Evolutionary conservation across 2,329 filamentous ascomycete species (phyloP), one percentile per base, ranked within the genome.

Genomic region (Pseudogymnoascus sp.): DNA sequence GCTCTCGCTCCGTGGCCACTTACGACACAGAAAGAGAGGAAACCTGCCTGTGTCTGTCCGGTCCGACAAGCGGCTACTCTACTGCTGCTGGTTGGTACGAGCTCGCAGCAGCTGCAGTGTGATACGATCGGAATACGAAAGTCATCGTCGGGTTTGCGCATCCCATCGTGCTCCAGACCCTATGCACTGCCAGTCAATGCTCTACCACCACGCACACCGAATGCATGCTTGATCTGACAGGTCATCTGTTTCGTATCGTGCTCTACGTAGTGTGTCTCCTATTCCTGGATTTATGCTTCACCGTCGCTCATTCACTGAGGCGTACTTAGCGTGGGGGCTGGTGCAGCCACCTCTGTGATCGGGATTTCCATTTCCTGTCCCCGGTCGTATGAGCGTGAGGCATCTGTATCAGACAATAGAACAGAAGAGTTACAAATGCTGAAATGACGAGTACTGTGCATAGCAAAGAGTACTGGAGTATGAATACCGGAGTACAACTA

Each of bases 91-190:
- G 5, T n/a, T 42, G 38, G 12, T 42, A 40, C 37, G 16, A n/a
- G 37, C 37, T 25, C 23, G 23, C 23, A 25, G 23, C 23, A 25
- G 44, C 23, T 50, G 44, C 11, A n/a, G 14, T 50, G 44, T 50
- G 44, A 50, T 50, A 50, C 44, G 44, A 50, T 50, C 44, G 18
- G 44, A 50, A 50, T 50, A 50, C 44, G 44, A 50, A 50, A 28
- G 44, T 16, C 44, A 50, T n/a, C 12, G 44, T 50, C 23, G 44
- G 44, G 23, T 16, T 23, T 8, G 44, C 23, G 14, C 44, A n/a
- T 25, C 23, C 23, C 14, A 28, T n/a, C 8, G 44, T 50, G 44
- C 44, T 50, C 23, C 28, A 50, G 44, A 14, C 23, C 44, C 44
- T 47, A 50, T 28, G 44, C 44, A 50, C 6, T 50, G 44, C 44